These are phyloP conservation scores for Colletotrichum agaves DNA, from an alignment of 2,329 filamentous ascomycete genomes.

Conservation along the genomic window DNA sequence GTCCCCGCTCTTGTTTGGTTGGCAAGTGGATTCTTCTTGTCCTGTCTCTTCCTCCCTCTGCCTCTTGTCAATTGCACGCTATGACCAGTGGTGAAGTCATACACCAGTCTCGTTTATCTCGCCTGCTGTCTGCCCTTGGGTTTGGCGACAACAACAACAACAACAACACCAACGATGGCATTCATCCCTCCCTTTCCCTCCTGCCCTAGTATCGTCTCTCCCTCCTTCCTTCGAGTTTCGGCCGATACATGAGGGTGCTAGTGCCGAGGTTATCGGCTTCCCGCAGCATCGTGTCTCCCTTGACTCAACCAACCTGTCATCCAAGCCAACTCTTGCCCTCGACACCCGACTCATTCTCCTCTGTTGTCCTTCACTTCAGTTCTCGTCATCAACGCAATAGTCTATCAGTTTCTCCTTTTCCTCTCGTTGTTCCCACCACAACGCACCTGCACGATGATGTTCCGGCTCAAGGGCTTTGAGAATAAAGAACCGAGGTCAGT, in stretches of 20 bases:
- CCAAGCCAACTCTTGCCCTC: not conserved
- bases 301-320: conserved; percentile 17
- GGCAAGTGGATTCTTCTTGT: not conserved
- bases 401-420: not conserved
- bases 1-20: not conserved
- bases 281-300: conserved; percentile 9
- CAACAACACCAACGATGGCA: not conserved
- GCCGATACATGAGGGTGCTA: not conserved
- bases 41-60: not conserved
- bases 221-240: not conserved
- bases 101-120: conserved; percentile 1
- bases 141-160: not conserved
- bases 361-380: not conserved
- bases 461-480: not conserved
- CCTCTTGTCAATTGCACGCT: not conserved
- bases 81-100: conserved; percentile 36
- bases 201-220: not conserved
- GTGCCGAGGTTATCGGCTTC: not conserved
- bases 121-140: not conserved
- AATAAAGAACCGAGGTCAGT: not conserved
- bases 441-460: not conserved
- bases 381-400: not conserved
- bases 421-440: not conserved
- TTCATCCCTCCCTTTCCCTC: not conserved
- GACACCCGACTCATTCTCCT: not conserved